Conservation (phyloP, 306 rosid species). For the Malus domestica region DNA sequence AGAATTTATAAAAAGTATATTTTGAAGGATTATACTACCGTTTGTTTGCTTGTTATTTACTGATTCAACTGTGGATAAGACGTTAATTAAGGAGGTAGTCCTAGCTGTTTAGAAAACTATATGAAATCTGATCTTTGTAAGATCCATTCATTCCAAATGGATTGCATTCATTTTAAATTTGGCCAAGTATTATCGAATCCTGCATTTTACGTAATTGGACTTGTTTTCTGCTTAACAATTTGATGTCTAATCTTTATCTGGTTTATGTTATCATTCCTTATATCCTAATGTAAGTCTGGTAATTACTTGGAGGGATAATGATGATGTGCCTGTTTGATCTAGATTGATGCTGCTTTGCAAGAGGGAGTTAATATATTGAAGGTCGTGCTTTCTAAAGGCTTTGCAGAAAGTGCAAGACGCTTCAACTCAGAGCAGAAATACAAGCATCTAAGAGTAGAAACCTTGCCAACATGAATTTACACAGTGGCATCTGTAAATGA, state of each 20-base stretch:
- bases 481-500: neutral
- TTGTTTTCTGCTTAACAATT: neutral
- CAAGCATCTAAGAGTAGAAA: slow-evolving; percentile 65
- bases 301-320: neutral
- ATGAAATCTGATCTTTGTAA: no score
- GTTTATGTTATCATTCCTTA: neutral
- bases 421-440: slow-evolving; percentile 75
- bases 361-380: slow-evolving; percentile 53
- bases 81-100: no score
- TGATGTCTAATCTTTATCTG: neutral
- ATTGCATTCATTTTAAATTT: no score
- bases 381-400: slow-evolving; percentile 42
- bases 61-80: no score
- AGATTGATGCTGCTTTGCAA: slow-evolving; percentile 29
- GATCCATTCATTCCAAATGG: no score
- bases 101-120: no score
- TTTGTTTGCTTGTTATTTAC: no score
- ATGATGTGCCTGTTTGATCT: neutral
- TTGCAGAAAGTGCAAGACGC: slow-evolving; percentile 49
- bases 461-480: slow-evolving; percentile 28
- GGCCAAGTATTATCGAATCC: neutral
- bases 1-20: no score
- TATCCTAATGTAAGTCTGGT: neutral
- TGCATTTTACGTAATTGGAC: neutral
- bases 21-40: no score